Conservation (phyloP, 2,329 filamentous ascomycete genomes). For the Exophiala viscosa region DNA sequence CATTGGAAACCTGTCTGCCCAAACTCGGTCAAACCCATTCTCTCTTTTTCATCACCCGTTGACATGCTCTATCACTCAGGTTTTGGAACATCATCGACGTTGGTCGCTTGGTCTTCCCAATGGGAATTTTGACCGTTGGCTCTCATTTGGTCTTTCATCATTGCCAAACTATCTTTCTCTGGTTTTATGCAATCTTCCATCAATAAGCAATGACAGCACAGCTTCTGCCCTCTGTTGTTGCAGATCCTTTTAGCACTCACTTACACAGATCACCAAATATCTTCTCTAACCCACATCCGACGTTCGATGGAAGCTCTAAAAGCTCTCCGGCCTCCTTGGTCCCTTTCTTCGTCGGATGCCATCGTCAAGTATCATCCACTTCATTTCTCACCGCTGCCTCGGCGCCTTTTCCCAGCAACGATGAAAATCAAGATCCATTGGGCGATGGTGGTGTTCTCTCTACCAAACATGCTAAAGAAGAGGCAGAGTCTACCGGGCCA, state of each 20-base stretch:
- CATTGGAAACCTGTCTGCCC: constrained; percentile 10
- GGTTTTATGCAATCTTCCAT: constrained; percentile 13
- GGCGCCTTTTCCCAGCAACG: constrained; percentile 5
- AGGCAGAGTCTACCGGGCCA: not conserved
- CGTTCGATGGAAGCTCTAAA: constrained; percentile 3
- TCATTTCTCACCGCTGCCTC: constrained; percentile 14
- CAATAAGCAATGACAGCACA: constrained; percentile 21
- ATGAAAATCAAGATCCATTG: constrained; percentile 14
- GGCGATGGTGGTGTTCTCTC: not conserved
- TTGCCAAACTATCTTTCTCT: constrained; percentile 18
- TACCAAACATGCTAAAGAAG: not conserved
- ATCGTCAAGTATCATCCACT: constrained; percentile 12
- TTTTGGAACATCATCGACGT: constrained; percentile 22
- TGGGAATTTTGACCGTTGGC: constrained; percentile 26
- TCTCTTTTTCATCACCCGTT: constrained; percentile 5
- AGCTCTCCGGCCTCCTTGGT: constrained; percentile 8
- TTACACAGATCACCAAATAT: constrained; percentile 14
- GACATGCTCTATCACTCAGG: constrained; percentile 24
- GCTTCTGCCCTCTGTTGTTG: constrained; percentile 19
- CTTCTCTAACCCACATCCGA: constrained; percentile 7
- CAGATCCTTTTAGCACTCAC: constrained; percentile 20
- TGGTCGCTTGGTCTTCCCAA: constrained; percentile 21
- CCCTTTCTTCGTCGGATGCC: constrained; percentile 15
- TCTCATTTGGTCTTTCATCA: constrained; percentile 20
- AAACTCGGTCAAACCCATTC: not conserved